Base-by-base conservation (phyloP, 202 grass and related monocot species). In the Digitaria exilis region DNA sequence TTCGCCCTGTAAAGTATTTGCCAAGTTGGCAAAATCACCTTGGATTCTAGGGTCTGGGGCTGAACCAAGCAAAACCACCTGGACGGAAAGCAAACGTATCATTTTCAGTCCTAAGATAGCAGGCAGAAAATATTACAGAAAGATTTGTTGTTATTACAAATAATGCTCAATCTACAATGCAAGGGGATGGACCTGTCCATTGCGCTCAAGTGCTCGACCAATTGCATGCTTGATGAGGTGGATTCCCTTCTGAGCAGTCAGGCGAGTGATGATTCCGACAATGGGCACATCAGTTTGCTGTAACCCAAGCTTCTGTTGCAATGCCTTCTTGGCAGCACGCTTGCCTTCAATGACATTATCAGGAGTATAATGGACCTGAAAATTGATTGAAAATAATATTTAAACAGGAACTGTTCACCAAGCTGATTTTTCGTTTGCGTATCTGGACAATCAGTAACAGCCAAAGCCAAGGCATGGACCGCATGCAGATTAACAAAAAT, bases 221-320 rank as follows among this genome's bases (percentile, higher is more conserved):
- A 98, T 88, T 24, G 89, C 90, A 29, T 98, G 96, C 57, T 95
- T 98, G 58, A 98, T 95, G 51, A 98, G 96, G 77, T 98, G 90
- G 69, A 95, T 93, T 85, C 96, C 95, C 79, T 98, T 98, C 78
- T 98, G 92, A 17, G 92, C 89, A 61, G 96, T 98, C 61, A 98
- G 83, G 28, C 89, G 96, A 65, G 57, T 89, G 65, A 98, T 82
- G 35, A 93, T 93, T 75, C 96, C 96, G 3, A 98, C 85, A 52
- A 95, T 30, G 43, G 96, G 96, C 48, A 86, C 80, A 83, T 98
- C 92, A 44, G n/a, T 90, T 85, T 73, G 91, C 24, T 86, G 85
- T 34, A 98, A 65, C 61, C 95, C 95, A 69, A 98, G 66, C 77
- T 83, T 98, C 89, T 93, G 88, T 64, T 98, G 95, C 82, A 98